These are phyloP conservation scores for Wickerhamomyces subpelliculosus DNA, from an alignment of 805 yeast species.

Conservation along the genomic window DNA sequence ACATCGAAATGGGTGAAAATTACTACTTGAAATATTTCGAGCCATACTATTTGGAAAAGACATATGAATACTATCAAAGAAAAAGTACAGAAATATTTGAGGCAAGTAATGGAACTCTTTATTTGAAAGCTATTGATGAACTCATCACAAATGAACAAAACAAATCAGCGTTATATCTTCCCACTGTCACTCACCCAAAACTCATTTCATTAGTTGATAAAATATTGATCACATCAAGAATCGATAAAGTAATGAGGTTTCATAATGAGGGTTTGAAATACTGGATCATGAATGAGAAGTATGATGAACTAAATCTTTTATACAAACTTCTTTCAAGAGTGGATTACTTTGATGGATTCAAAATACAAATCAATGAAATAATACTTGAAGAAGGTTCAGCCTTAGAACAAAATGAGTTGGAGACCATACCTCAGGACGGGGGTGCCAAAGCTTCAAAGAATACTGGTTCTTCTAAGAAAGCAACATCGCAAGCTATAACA, in stretches of 20 bases:
- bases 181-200: slow-evolving; percentile 47
- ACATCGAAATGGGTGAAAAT: slow-evolving; percentile 41
- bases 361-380: slow-evolving; percentile 37
- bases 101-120: slow-evolving; percentile 43
- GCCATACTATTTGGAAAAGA: slow-evolving; percentile 47
- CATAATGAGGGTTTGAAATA: slow-evolving; percentile 49
- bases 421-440: slow-evolving; percentile 21
- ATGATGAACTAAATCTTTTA: slow-evolving; percentile 36
- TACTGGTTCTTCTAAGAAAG: slow-evolving; percentile 19
- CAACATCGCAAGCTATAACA: slow-evolving; percentile 44
- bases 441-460: slow-evolving; percentile 2
- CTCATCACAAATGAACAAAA: slow-evolving; percentile 58
- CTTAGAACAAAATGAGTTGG: slow-evolving; percentile 9
- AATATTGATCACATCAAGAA: slow-evolving; percentile 47
- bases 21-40: slow-evolving; percentile 63
- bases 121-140: slow-evolving; percentile 42
- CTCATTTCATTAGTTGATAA: slow-evolving; percentile 50
- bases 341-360: slow-evolving; percentile 46
- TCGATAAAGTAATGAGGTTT: slow-evolving; percentile 46
- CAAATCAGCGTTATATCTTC: slow-evolving; percentile 46
- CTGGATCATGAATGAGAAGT: slow-evolving; percentile 46
- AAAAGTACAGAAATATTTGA: slow-evolving; percentile 39
- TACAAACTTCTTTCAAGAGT: slow-evolving; percentile 47
- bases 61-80: slow-evolving; percentile 47
- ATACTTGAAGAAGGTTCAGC: slow-evolving; percentile 39